Conservation (phyloP, 2,329 filamentous ascomycete genomes). For the Arthrobotrys sinensis region DNA sequence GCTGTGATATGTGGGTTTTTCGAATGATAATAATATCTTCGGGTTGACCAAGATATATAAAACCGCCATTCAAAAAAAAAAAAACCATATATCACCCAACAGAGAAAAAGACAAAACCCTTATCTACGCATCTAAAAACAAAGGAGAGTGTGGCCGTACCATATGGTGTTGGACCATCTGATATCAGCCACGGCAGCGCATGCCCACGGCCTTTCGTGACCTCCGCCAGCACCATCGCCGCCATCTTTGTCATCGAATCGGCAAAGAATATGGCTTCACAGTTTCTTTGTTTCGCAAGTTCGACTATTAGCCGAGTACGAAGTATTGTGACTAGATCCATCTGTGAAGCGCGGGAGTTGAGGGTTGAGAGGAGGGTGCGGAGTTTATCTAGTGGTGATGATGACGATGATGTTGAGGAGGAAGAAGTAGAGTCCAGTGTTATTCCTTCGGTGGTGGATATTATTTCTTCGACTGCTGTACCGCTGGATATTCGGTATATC, state of each 20-base stretch:
- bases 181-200: slow-evolving; percentile 83
- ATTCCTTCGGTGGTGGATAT: neutral
- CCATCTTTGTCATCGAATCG: slow-evolving; percentile 88
- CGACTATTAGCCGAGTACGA: slow-evolving; percentile 79
- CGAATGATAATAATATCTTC: slow-evolving; percentile 61
- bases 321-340: slow-evolving; percentile 81
- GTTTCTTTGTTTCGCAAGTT: slow-evolving; percentile 73
- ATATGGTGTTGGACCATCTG: slow-evolving; percentile 78
- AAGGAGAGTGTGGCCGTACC: slow-evolving; percentile 67
- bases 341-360: slow-evolving; percentile 82
- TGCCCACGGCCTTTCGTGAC: slow-evolving; percentile 93
- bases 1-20: neutral
- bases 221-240: slow-evolving; percentile 86
- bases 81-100: neutral
- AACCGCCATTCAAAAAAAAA: neutral
- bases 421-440: slow-evolving; percentile 15
- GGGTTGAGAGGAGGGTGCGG: slow-evolving; percentile 72
- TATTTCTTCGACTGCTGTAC: slow-evolving; percentile 65
- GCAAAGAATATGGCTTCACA: slow-evolving; percentile 85
- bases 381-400: slow-evolving; percentile 69
- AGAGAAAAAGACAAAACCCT: neutral
- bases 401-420: neutral
- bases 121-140: neutral
- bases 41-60: slow-evolving; percentile 13
- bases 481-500: slow-evolving; percentile 70